These are phyloP conservation scores for Ophiostoma pallidulum DNA, from an alignment of 2,329 filamentous ascomycete species.

Conservation along the genomic window DNA sequence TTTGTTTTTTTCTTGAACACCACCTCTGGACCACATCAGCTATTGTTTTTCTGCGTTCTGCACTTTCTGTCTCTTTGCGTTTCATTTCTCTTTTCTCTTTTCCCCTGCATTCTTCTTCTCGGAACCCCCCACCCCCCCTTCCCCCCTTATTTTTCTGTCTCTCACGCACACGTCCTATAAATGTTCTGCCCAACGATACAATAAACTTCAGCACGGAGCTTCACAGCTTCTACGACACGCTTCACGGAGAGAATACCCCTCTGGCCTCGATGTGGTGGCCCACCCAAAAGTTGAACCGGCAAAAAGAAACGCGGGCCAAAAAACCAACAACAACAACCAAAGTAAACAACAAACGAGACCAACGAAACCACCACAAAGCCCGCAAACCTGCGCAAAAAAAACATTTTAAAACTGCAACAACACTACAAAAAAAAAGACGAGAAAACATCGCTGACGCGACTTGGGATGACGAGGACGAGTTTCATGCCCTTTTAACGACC, in stretches of 20 bases:
- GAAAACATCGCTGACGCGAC: conserved; percentile 1
- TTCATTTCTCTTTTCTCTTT: not conserved
- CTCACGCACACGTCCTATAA: too few species aligned
- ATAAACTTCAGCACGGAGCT: conserved; percentile 26
- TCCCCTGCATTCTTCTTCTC: not conserved
- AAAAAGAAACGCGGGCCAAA: not conserved
- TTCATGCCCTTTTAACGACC: conserved; percentile 1
- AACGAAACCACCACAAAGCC: not conserved
- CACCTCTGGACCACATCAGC: not conserved
- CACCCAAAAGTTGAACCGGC: conserved; percentile 1
- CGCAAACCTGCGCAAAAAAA: not conserved
- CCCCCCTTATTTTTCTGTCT: not conserved
- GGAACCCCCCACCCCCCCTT: not conserved
- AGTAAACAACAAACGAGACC: not conserved
- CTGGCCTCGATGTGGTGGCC: conserved; percentile 9
- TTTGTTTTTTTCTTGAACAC: not conserved
- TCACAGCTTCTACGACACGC: conserved; percentile 24
- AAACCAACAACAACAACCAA: conserved; percentile 5
- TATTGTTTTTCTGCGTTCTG: not conserved
- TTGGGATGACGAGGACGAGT: not conserved
- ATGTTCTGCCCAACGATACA: conserved; percentile 11
- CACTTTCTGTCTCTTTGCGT: not conserved
- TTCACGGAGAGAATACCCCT: conserved; percentile 18
- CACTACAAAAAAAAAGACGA: not conserved
- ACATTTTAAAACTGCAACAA: too few species aligned